phyloP scores from a whole-genome alignment of 768 basidiomycete genomes.

The Mycena latifolia region DNA sequence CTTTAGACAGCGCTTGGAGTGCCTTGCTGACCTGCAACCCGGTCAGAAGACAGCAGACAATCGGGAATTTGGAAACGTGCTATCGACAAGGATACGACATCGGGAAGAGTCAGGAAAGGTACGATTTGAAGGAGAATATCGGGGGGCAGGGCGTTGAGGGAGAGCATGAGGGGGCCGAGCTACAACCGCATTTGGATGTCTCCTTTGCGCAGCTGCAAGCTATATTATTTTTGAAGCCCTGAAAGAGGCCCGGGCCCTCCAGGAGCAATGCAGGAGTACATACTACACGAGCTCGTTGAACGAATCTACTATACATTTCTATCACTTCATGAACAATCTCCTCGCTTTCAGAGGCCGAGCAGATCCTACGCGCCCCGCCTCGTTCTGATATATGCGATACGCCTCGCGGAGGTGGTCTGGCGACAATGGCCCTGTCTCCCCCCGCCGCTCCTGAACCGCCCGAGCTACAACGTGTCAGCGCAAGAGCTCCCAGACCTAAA shows the following conservation, averaged over 20 bases:
- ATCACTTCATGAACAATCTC: conserved; percentile 77
- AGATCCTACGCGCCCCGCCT: conserved; percentile 85
- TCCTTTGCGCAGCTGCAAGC: too few relatives aligned
- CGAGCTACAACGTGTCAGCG: conserved; percentile 64
- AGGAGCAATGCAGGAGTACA: too few relatives aligned
- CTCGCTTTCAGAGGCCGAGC: conserved; percentile 78
- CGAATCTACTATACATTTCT: neutral
- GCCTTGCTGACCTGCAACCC: conserved; percentile 37
- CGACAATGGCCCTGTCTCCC: conserved; percentile 83
- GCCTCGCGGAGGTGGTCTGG: conserved; percentile 94
- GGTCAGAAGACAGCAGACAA: neutral
- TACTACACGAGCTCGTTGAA: too few relatives aligned
- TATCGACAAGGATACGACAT: conserved; percentile 39
- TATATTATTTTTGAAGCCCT: too few relatives aligned
- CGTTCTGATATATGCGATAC: conserved; percentile 84
- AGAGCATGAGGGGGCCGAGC: too few relatives aligned
- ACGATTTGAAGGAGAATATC: conserved; percentile 43
- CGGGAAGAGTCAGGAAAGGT: conserved; percentile 37
- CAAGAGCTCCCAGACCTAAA: too few relatives aligned
- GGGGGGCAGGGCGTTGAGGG: conserved; percentile 31
- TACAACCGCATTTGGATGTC: too few relatives aligned
- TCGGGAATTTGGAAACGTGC: conserved; percentile 12
- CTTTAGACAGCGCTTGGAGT: conserved; percentile 37
- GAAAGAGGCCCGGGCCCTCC: too few relatives aligned
- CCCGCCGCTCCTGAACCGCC: conserved; percentile 75